Evolutionary conservation across 2,329 filamentous ascomycete genomes (phyloP).

Genomic region (Aspergillus intermedius): DNA sequence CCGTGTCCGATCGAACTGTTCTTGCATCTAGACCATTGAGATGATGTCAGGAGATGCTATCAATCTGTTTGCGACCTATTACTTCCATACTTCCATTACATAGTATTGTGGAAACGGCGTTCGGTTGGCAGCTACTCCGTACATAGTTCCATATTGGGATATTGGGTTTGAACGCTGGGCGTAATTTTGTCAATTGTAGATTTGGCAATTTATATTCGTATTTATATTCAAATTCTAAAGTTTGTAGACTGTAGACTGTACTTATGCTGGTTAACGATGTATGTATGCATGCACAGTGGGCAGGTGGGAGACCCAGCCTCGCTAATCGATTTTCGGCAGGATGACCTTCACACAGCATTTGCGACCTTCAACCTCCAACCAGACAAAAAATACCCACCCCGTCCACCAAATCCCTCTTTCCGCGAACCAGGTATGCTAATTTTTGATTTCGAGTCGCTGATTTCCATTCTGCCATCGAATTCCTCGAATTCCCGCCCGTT

Average conservation of each 20-base stretch:
- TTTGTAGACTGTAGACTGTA: too few species aligned
- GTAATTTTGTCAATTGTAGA: not conserved
- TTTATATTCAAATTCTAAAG: not conserved
- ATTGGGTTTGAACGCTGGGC: too few species aligned
- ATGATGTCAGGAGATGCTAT: too few species aligned
- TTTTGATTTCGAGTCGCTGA: constrained; percentile 13
- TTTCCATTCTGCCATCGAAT: constrained; percentile 16
- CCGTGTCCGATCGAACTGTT: constrained; percentile 5
- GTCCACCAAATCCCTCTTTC: constrained; percentile 29
- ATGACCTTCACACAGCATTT: constrained; percentile 35
- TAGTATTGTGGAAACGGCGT: too few species aligned
- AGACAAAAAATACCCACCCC: constrained; percentile 33
- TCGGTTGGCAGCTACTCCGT: too few species aligned
- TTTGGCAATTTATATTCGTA: not conserved
- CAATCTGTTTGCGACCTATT: too few species aligned
- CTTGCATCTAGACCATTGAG: too few species aligned
- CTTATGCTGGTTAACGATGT: not conserved
- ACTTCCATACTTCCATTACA: too few species aligned
- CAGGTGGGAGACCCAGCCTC: constrained; percentile 30
- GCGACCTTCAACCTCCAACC: constrained; percentile 28
- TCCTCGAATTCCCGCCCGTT: constrained; percentile 18
- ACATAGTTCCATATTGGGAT: too few species aligned
- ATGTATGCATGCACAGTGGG: constrained; percentile 20
- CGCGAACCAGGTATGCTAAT: constrained; percentile 30
- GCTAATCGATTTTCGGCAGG: constrained; percentile 40